Evolutionary conservation across 2,329 filamentous ascomycete genomes (phyloP).

Genomic region (Ascochyta viciae-villosae): DNA sequence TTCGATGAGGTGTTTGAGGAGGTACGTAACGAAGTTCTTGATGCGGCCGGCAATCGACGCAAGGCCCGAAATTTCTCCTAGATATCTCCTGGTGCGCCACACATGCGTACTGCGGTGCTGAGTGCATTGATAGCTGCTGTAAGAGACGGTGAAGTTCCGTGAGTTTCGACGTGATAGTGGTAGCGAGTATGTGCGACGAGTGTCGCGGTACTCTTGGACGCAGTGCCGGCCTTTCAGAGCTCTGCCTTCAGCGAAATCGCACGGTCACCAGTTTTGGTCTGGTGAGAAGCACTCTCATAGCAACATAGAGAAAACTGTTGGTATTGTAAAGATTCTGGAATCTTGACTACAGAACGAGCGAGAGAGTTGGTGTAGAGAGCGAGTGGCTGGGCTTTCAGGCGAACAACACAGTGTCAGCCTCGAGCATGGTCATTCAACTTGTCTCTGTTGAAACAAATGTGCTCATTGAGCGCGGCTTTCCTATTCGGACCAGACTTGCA

Average conservation of each 20-base stretch:
- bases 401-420: neutral
- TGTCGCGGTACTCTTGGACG: neutral
- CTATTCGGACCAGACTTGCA: conserved; percentile 4
- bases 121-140: neutral
- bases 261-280: too few species aligned
- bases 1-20: neutral
- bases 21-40: neutral
- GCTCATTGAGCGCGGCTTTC: conserved; percentile 6
- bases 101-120: neutral
- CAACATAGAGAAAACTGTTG: neutral
- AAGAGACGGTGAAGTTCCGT: neutral
- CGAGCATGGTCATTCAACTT: neutral
- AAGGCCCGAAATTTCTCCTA: conserved; percentile 10
- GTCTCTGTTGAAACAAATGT: neutral
- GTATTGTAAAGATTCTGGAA: neutral
- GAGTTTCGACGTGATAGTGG: neutral
- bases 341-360: neutral
- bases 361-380: neutral
- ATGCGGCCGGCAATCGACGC: too few species aligned
- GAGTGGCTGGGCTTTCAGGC: conserved; percentile 2
- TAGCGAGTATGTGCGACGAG: neutral
- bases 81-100: neutral
- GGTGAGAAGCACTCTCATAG: too few species aligned
- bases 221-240: too few species aligned
- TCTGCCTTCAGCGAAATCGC: too few species aligned